Conservation (phyloP, 1,284 basidiomycete genomes). For the Paramarasmius palmivorus region DNA sequence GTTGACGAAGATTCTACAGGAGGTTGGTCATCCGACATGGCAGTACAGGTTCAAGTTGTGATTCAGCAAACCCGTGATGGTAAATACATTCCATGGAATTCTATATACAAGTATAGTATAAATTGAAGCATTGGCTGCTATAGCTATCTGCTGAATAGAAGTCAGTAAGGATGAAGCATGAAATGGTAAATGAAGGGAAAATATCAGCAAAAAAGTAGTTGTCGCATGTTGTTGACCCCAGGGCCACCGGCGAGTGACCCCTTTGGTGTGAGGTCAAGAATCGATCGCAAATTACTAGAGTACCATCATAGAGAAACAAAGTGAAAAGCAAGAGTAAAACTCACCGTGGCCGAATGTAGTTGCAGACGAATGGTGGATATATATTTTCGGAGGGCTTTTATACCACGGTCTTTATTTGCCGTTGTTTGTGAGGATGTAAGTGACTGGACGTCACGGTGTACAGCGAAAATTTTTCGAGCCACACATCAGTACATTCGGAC, state of each 20-base stretch:
- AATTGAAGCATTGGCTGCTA: conserved; percentile 4
- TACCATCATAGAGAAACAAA: conserved; percentile 49
- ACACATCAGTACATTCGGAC: too few species aligned
- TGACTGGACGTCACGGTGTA: too few species aligned
- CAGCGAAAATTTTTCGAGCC: too few species aligned
- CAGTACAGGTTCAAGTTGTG: too few species aligned
- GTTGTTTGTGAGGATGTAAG: too few species aligned
- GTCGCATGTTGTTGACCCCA: conserved; percentile 73
- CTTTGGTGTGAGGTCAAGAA: conserved; percentile 60
- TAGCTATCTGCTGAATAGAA: conserved; percentile 5
- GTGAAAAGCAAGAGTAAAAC: neutral
- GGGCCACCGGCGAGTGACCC: conserved; percentile 72
- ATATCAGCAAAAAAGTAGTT: conserved; percentile 48
- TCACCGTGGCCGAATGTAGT: conserved; percentile 9
- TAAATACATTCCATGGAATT: neutral
- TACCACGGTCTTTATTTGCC: too few species aligned
- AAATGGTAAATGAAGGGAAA: conserved; percentile 9
- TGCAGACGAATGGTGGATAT: too few species aligned
- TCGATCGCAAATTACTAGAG: conserved; percentile 87
- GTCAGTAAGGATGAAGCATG: conserved; percentile 13
- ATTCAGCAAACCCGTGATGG: too few species aligned
- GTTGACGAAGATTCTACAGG: conserved; percentile 1
- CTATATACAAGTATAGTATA: neutral
- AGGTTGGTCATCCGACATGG: neutral
- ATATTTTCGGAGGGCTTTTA: too few species aligned